A percentile compares a stretch with the other conserved stretches of the same genome.
phyloP scores from a whole-genome alignment of 1,139 yeast species.

The Saccharomycopsis crataegensis region DNA sequence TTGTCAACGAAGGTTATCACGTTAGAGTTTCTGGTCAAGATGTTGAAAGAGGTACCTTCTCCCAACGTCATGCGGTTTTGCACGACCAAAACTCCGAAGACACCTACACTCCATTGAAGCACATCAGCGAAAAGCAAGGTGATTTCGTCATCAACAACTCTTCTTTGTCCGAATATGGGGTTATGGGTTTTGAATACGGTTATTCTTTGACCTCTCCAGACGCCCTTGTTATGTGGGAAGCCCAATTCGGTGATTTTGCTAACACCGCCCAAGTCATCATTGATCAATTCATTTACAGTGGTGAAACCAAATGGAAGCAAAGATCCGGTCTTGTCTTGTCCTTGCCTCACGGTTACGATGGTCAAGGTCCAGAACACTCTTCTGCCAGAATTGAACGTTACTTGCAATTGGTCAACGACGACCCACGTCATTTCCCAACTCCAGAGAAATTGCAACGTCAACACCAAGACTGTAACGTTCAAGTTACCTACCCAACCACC shows the following conservation, averaged over 20 bases:
- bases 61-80: slow-evolving; percentile 97
- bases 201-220: slow-evolving; percentile 97
- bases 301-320: slow-evolving; percentile 98
- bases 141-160: slow-evolving; percentile 88
- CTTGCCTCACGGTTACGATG: slow-evolving; percentile 98
- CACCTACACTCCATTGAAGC: slow-evolving; percentile 77
- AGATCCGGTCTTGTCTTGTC: slow-evolving; percentile 94
- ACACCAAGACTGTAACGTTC: slow-evolving; percentile 98
- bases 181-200: slow-evolving; percentile 98
- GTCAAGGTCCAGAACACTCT: slow-evolving; percentile 99
- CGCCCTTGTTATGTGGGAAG: slow-evolving; percentile 97
- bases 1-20: slow-evolving; percentile 88
- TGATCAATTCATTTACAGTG: slow-evolving; percentile 95
- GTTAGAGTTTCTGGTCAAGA: slow-evolving; percentile 98
- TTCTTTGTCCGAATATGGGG: slow-evolving; percentile 98
- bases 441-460: slow-evolving; percentile 87
- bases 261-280: slow-evolving; percentile 97
- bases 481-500: slow-evolving; percentile 96
- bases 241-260: slow-evolving; percentile 99
- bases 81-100: slow-evolving; percentile 90
- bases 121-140: slow-evolving; percentile 72
- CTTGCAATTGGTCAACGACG: slow-evolving; percentile 93
- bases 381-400: slow-evolving; percentile 97
- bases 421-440: slow-evolving; percentile 88
- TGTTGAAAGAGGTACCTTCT: slow-evolving; percentile 99